phyloP scores from a whole-genome alignment of 257 asterid species.

The Asclepias syriaca region DNA sequence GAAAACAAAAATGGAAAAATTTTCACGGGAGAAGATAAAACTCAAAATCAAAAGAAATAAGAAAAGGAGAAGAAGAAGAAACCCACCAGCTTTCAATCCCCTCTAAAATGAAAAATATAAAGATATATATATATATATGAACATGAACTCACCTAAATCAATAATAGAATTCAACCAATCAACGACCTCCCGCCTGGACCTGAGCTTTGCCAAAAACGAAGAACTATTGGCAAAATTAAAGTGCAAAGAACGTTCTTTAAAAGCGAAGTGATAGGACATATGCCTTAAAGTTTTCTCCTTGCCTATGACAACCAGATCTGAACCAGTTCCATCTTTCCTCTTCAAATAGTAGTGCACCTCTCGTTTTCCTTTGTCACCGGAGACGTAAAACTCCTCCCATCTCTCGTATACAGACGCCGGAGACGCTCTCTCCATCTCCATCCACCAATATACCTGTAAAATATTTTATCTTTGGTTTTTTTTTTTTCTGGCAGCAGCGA shows the following conservation, averaged over 20 bases:
- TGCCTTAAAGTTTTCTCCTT: constrained; percentile 50
- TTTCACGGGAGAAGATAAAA: not conserved
- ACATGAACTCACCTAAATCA: constrained; percentile 38
- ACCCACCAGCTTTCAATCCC: not conserved
- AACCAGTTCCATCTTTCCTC: constrained; percentile 42
- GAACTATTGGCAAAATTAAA: constrained; percentile 20
- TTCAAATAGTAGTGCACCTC: constrained; percentile 62
- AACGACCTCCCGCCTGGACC: constrained; percentile 63
- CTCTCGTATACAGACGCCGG: constrained; percentile 34
- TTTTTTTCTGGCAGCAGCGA: not conserved
- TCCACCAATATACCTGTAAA: not conserved
- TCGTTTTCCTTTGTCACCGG: constrained; percentile 51
- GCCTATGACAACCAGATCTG: constrained; percentile 78
- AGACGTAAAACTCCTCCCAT: constrained; percentile 59
- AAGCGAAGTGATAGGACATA: constrained; percentile 43
- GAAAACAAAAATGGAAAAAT: not conserved
- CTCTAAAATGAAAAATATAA: not conserved
- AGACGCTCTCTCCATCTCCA: constrained; percentile 25
- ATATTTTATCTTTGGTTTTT: no score
- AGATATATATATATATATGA: not conserved
- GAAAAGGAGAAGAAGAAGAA: no score
- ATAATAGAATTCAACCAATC: constrained; percentile 60
- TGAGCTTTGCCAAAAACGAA: constrained; percentile 44
- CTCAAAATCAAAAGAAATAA: not conserved
- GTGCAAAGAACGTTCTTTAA: constrained; percentile 27